These are phyloP conservation scores for Erigeron philadelphicus DNA, from an alignment of 140 eudicot species.

Conservation along the genomic window DNA sequence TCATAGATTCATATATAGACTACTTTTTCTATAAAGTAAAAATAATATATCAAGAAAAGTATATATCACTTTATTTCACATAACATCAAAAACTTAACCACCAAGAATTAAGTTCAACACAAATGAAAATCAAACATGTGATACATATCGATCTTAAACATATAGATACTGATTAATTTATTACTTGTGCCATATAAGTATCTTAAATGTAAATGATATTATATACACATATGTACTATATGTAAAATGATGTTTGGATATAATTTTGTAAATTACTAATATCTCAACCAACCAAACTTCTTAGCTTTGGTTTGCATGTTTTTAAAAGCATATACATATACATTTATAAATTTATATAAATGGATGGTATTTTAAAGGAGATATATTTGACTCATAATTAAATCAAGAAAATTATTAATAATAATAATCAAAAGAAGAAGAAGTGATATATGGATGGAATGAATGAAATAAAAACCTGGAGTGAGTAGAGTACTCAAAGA, in stretches of 20 bases:
- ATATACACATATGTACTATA: neutral
- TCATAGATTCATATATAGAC: constrained; percentile 7
- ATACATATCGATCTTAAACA: no score
- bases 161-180: no score
- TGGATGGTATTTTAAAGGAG: no score
- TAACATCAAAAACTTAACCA: no score
- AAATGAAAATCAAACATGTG: no score
- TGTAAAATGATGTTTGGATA: neutral
- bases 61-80: no score
- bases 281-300: constrained; percentile 11
- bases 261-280: neutral
- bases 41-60: constrained; percentile 13
- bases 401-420: no score
- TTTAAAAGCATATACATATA: neutral
- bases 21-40: neutral
- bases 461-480: constrained; percentile 35
- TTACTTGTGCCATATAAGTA: no score
- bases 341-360: no score
- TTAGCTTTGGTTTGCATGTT: constrained; percentile 14
- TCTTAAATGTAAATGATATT: no score
- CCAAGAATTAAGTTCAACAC: no score
- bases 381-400: no score
- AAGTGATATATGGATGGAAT: neutral
- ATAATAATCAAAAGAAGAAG: neutral
- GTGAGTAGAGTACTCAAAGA: constrained; percentile 55